phyloP scores from a whole-genome alignment of 768 basidiomycete species.

The Rhizopogon sp. region DNA sequence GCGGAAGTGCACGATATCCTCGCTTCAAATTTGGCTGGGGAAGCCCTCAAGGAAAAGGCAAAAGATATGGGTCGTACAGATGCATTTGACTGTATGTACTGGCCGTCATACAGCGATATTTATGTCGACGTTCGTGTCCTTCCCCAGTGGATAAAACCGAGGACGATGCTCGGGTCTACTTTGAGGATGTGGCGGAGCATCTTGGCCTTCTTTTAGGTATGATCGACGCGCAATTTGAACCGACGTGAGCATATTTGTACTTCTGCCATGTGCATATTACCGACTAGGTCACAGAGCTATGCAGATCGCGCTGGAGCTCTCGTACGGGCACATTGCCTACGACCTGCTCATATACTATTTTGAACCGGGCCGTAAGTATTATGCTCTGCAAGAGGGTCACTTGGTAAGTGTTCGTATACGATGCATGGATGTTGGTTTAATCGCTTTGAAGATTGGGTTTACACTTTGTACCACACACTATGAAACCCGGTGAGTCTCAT shows the following conservation, averaged over 20 bases:
- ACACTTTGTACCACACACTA: background rate
- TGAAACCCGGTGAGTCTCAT: no score
- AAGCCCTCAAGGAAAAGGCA: background rate
- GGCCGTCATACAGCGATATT: background rate
- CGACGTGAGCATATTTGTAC: slow-evolving; percentile 6
- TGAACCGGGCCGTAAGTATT: background rate
- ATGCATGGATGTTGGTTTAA: background rate
- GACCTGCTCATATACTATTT: slow-evolving; percentile 13
- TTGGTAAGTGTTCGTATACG: background rate
- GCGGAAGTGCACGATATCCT: background rate
- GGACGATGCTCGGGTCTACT: background rate
- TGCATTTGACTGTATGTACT: background rate
- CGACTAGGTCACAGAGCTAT: slow-evolving; percentile 4
- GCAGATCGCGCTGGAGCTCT: slow-evolving; percentile 6
- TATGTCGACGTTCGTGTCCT: background rate
- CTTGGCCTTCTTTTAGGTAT: slow-evolving; percentile 5
- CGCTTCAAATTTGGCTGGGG: background rate
- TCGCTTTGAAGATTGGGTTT: background rate
- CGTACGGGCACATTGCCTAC: slow-evolving; percentile 13
- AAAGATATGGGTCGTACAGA: slow-evolving; percentile 1
- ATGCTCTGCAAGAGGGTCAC: background rate
- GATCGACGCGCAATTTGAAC: slow-evolving; percentile 11
- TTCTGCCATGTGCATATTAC: background rate
- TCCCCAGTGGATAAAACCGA: background rate
- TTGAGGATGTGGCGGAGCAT: slow-evolving; percentile 9